These are phyloP conservation scores for Talaromyces thailandensis DNA, from an alignment of 495 filamentous ascomycete genomes.

Conservation along the genomic window DNA sequence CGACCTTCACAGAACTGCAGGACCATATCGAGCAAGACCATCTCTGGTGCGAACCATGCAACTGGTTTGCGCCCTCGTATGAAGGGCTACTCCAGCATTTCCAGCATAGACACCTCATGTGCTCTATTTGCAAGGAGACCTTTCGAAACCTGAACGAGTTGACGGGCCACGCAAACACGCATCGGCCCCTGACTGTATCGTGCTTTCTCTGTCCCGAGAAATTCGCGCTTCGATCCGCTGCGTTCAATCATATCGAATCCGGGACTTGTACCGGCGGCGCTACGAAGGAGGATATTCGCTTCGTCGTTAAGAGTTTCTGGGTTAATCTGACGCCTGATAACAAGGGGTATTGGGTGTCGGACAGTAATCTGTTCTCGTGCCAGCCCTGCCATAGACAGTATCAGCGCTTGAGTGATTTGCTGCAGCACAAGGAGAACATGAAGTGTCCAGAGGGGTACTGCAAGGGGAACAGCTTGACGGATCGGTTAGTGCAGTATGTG, in stretches of 20 bases:
- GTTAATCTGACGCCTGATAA: background rate
- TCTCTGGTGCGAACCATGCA: slow-evolving; percentile 3
- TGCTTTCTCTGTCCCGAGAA: background rate
- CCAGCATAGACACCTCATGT: background rate
- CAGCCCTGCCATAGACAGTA: background rate
- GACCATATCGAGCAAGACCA: slow-evolving; percentile 5
- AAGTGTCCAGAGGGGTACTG: background rate
- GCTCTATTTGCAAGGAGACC: background rate
- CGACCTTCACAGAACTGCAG: background rate
- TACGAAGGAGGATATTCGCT: background rate
- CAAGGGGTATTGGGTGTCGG: background rate
- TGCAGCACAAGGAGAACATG: slow-evolving; percentile 2
- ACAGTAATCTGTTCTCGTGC: background rate
- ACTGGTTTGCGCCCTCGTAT: slow-evolving; percentile 3
- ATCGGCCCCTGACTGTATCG: background rate
- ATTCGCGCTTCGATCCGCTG: background rate
- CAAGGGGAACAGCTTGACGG: background rate
- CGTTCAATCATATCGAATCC: slow-evolving; percentile 5
- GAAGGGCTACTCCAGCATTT: background rate
- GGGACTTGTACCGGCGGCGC: background rate
- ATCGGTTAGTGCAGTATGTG: slow-evolving; percentile 1
- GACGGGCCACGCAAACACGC: background rate
- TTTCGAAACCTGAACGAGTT: background rate
- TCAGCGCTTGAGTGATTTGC: background rate
- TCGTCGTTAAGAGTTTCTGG: slow-evolving; percentile 1